Conservation (phyloP, 179 eudicot genomes). For the Beta lomatogona region DNA sequence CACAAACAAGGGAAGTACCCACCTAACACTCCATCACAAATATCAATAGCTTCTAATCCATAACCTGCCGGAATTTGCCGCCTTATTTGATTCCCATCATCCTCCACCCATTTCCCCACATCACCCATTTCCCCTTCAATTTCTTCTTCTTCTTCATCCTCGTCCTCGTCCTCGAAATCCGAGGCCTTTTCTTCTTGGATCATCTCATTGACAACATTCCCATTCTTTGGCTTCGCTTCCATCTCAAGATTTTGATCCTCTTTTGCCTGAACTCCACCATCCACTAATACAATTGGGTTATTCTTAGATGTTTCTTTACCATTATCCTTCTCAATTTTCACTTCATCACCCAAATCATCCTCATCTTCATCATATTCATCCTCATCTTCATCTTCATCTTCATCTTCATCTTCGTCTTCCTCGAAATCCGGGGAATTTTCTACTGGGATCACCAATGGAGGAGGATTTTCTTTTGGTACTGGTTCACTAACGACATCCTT, state of each 20-base stretch:
- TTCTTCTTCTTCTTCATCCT: conserved; percentile 14
- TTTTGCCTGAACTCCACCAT: conserved; percentile 36
- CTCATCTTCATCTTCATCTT: not conserved
- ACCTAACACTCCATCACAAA: conserved; percentile 76
- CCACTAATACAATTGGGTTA: conserved; percentile 8
- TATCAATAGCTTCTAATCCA: conserved; percentile 53
- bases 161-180: conserved; percentile 11
- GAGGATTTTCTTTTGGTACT: conserved; percentile 1
- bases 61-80: conserved; percentile 51
- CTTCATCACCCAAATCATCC: not conserved
- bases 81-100: conserved; percentile 18
- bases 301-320: not conserved
- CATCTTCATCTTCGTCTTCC: not conserved
- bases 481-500: not conserved
- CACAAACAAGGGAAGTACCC: conserved; percentile 72
- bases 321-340: too few relatives aligned
- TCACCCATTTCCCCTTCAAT: not conserved
- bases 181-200: not conserved
- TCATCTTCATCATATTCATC: not conserved
- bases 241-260: conserved; percentile 1
- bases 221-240: conserved; percentile 18
- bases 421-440: not conserved
- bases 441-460: conserved; percentile 1
- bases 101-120: conserved; percentile 16
- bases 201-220: not conserved